Evolutionary conservation across 2,329 filamentous ascomycete species (phyloP).

Genomic region (Aspergillus sp.): DNA sequence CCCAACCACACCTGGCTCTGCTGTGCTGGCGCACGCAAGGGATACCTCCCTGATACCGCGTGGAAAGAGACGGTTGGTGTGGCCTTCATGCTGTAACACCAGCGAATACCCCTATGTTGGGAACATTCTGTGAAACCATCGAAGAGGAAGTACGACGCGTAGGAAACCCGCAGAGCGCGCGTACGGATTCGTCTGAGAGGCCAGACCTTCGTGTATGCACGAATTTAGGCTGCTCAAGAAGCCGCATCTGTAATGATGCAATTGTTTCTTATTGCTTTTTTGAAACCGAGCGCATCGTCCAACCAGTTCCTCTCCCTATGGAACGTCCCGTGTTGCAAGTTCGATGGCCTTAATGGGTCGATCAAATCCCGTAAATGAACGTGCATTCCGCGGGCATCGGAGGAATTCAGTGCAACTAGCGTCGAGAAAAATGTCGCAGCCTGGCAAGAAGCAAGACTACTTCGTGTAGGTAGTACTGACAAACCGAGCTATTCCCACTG

Average conservation of each 20-base stretch:
- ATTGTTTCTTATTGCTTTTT: background rate
- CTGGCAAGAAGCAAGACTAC: too few relatives aligned
- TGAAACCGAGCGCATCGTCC: background rate
- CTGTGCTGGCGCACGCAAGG: background rate
- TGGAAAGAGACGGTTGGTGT: background rate
- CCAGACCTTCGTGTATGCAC: background rate
- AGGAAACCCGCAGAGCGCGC: background rate
- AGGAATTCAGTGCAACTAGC: background rate
- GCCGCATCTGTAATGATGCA: background rate
- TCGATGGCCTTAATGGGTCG: background rate
- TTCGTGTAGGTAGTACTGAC: too few relatives aligned
- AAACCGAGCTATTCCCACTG: too few relatives aligned
- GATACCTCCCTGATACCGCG: too few relatives aligned
- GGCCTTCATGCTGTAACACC: background rate
- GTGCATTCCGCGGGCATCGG: background rate
- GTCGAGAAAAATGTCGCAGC: background rate
- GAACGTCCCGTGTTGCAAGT: background rate
- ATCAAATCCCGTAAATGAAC: background rate
- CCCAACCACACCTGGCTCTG: background rate
- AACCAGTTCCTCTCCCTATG: background rate
- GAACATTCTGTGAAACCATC: background rate
- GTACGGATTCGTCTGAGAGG: background rate
- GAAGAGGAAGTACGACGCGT: background rate
- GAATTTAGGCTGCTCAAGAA: background rate
- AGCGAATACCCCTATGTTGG: background rate